Evolutionary conservation across 2,329 filamentous ascomycete species (phyloP).

Genomic region (Calonectria crousiana): DNA sequence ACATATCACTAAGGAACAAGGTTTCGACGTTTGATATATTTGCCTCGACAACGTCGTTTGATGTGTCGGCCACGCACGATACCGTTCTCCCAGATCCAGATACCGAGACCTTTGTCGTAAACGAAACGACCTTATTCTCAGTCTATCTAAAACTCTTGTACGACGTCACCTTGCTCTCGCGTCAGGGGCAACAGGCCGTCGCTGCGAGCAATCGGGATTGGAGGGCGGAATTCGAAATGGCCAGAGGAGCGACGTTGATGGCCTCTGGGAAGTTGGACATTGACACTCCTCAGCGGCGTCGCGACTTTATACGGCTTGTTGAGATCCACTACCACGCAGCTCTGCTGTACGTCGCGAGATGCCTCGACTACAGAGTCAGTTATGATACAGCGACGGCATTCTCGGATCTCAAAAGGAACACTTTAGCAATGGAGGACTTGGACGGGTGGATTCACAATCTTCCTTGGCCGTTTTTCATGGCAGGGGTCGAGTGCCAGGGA

Average conservation of each 20-base stretch:
- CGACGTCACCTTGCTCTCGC: background rate
- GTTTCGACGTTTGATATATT: background rate
- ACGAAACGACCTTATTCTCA: background rate
- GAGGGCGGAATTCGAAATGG: background rate
- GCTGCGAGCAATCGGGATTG: background rate
- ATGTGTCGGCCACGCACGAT: background rate
- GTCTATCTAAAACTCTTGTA: background rate
- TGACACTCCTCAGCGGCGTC: background rate
- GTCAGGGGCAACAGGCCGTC: background rate
- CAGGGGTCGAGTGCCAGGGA: slow-evolving; percentile 43
- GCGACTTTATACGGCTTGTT: background rate
- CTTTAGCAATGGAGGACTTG: slow-evolving; percentile 38
- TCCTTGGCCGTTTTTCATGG: slow-evolving; percentile 47
- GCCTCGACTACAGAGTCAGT: background rate
- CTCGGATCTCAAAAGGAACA: background rate
- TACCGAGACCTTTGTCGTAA: background rate
- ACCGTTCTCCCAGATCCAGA: background rate
- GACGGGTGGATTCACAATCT: slow-evolving; percentile 44
- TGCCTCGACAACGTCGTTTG: background rate
- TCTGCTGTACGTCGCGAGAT: background rate
- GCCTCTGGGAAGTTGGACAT: background rate
- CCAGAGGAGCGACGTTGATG: background rate
- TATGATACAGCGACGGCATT: background rate
- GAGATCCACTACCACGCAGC: background rate
- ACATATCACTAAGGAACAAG: background rate